A percentile compares a stretch with the other conserved stretches of the same genome.
phyloP scores from a whole-genome alignment of 768 basidiomycete genomes.

The Kwoniella newhampshirensis region DNA sequence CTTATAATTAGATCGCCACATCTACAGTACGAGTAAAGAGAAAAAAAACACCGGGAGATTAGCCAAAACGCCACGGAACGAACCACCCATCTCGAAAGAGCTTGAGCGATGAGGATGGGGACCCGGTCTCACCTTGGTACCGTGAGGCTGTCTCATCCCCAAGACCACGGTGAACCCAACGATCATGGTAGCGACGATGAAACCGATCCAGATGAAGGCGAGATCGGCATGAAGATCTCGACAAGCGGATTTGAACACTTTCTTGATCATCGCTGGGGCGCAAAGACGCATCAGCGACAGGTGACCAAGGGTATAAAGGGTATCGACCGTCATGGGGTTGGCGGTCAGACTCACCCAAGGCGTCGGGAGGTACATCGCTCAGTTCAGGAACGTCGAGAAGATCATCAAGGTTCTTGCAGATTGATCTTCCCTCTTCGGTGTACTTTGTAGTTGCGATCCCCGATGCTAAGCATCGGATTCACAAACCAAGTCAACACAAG shows the following conservation, averaged over 20 bases:
- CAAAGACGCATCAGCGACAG: constrained; percentile 1
- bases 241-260: constrained; percentile 29
- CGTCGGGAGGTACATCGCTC: constrained; percentile 14
- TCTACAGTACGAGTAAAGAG: background rate
- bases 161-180: constrained; percentile 23
- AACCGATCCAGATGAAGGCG: constrained; percentile 39
- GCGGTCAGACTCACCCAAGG: constrained; percentile 15
- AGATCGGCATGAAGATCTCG: constrained; percentile 32
- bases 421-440: constrained; percentile 27
- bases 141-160: constrained; percentile 6
- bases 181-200: constrained; percentile 13
- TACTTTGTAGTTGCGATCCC: constrained; percentile 20
- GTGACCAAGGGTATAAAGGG: background rate
- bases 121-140: constrained; percentile 9
- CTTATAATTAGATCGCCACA: constrained; percentile 11
- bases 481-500: constrained; percentile 43
- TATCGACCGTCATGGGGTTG: no score
- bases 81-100: no score
- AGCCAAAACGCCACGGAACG: background rate
- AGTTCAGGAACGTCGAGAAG: constrained; percentile 33
- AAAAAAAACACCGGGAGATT: no score
- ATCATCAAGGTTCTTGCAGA: constrained; percentile 36
- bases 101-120: constrained; percentile 2
- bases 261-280: constrained; percentile 24
- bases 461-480: constrained; percentile 16